phyloP scores from a whole-genome alignment of 345 rosid species.

The Alliaria petiolata region DNA sequence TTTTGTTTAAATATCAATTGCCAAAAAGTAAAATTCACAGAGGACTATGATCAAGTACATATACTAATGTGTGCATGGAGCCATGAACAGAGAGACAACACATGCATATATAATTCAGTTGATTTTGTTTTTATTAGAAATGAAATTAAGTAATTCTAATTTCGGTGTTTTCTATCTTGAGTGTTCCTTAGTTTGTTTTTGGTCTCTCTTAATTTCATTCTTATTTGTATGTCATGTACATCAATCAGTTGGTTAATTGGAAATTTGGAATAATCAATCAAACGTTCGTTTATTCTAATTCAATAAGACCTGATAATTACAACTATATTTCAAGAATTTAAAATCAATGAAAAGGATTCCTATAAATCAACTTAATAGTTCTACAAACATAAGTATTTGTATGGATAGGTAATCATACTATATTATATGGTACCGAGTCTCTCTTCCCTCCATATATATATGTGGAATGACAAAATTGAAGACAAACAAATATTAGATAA shows the following conservation, averaged over 20 bases:
- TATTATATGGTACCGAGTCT: too few species aligned
- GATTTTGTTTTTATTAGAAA: neutral
- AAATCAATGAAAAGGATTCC: neutral
- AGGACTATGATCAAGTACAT: too few species aligned
- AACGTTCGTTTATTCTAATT: neutral
- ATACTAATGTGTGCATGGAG: too few species aligned
- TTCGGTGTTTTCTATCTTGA: neutral
- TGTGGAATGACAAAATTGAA: too few species aligned
- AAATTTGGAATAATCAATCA: constrained; percentile 23
- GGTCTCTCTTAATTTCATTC: neutral
- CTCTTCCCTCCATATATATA: too few species aligned
- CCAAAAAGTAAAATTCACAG: too few species aligned
- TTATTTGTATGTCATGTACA: too few species aligned
- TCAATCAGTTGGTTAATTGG: constrained; percentile 13
- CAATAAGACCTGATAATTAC: neutral
- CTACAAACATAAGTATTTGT: neutral
- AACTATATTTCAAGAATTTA: neutral
- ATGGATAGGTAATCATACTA: too few species aligned
- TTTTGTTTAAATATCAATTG: too few species aligned
- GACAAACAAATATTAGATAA: too few species aligned
- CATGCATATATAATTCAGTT: neutral
- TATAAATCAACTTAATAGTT: neutral
- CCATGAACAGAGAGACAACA: neutral
- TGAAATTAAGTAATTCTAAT: neutral
- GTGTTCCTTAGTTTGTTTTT: neutral